Evolutionary conservation across 2,329 filamentous ascomycete genomes (phyloP), one percentile per base, ranked within the genome.

Genomic region (Aspergillus intermedius): DNA sequence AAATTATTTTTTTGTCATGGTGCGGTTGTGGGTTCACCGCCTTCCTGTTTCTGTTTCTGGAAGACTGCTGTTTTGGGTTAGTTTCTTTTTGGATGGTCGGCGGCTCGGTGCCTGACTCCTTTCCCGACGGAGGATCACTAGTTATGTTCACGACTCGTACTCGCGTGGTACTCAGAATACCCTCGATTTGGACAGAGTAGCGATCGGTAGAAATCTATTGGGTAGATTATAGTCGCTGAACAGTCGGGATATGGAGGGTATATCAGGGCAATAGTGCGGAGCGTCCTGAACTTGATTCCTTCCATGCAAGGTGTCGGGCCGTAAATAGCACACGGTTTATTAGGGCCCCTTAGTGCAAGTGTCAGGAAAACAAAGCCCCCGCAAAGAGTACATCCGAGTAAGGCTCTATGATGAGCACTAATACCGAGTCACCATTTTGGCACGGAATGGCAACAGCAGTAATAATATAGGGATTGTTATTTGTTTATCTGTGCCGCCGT

Each of bases 1-100:
- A 49, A 40, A 51, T 44, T 30, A 35, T 50, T 53, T 51, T 46
- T 48, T 46, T 42, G 28, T 50, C 28, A 49, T 22, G 19, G 45
- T 47, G 37, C 19, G 13, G 30, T 3, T n/a, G 12, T 22, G 9
- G n/a, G 1, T 15, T 45, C 44, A 45, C 44, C 44, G 44, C 44
- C 30, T 44, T 44, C 30, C 25, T 44, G 23, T 43, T 39, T 39
- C 35, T 39, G 13, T 39, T 43, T 43, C 22, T 43, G 8, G 22
- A 43, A 28, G 23, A 9, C 15, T 43, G 7, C 41, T 43, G 43
- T 45, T 41, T 35, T 45, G 34, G 34, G 46, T 21, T 40, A 40
- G 37, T 40, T 10, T 21, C 8, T 8, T 22, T 40, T 21, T 17
- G 10, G 25, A 12, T 10, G 25, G 25, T 12, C 25, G 10, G 23